Percentiles rank a stretch among this genome's conserved stretches.
These are phyloP conservation scores for Eucalyptus decipiens DNA, from an alignment of 345 rosid genomes.

Conservation along the genomic window DNA sequence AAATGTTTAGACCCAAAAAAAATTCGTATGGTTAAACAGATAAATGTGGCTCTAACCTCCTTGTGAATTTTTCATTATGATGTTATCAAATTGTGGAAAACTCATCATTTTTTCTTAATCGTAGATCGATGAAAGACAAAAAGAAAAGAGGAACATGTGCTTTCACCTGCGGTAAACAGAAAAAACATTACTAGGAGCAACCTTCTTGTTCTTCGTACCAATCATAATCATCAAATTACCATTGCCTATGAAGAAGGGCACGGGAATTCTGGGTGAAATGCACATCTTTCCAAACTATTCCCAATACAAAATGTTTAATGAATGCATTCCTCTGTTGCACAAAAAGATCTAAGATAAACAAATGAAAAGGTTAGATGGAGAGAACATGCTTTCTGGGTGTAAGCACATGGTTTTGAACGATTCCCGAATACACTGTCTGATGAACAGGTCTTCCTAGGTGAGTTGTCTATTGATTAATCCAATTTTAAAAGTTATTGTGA, in stretches of 20 bases:
- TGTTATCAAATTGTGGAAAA: too few species aligned
- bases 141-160: too few species aligned
- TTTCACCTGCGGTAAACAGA: accelerated
- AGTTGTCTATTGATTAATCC: not conserved
- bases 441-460: not conserved
- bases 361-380: not conserved
- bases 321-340: not conserved
- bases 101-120: too few species aligned
- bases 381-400: not conserved
- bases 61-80: too few species aligned
- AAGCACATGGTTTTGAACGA: not conserved
- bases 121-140: too few species aligned
- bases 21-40: too few species aligned
- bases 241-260: not conserved
- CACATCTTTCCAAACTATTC: not conserved
- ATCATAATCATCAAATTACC: not conserved
- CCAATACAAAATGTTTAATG: not conserved
- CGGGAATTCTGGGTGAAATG: not conserved
- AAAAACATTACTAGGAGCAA: not conserved
- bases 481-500: not conserved
- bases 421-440: not conserved
- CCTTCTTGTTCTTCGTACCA: not conserved
- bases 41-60: too few species aligned
- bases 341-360: not conserved
- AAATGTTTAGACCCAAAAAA: too few species aligned